Percentiles rank a stretch among this genome's conserved stretches.
Evolutionary conservation across 371 early-diverging fungal species (phyloP).

Genomic region (Mucor racemosus): DNA sequence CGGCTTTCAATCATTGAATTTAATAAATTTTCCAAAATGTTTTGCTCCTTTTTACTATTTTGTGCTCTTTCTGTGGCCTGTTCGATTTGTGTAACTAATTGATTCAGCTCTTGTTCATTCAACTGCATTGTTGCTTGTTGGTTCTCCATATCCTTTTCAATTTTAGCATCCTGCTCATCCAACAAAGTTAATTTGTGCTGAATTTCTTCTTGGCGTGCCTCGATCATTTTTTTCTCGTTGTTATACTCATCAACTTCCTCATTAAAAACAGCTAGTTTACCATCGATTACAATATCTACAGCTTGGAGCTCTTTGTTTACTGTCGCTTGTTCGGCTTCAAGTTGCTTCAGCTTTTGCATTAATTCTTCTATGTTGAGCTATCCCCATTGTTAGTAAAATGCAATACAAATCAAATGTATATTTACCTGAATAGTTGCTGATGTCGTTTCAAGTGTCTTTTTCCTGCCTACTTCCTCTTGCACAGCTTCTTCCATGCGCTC

Average conservation of each 20-base stretch:
- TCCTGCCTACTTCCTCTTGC: constrained; percentile 8
- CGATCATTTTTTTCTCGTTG: background rate
- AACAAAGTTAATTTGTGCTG: background rate
- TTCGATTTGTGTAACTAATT: background rate
- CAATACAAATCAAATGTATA: background rate
- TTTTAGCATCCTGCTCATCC: background rate
- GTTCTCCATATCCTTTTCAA: background rate
- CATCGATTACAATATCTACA: background rate
- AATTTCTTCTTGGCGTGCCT: constrained; percentile 5
- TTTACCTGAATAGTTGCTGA: background rate
- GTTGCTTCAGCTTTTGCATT: background rate
- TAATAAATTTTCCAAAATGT: background rate
- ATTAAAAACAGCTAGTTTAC: background rate
- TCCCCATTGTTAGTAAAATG: background rate
- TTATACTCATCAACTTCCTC: constrained; percentile 1
- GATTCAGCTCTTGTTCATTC: background rate
- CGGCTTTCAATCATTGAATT: background rate
- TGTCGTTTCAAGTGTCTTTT: background rate
- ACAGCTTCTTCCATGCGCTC: constrained; percentile 20
- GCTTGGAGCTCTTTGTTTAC: background rate
- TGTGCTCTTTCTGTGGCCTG: background rate
- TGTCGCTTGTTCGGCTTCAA: constrained; percentile 6
- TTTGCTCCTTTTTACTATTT: background rate
- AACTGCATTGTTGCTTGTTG: background rate
- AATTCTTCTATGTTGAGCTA: constrained; percentile 13